Evolutionary conservation across 768 basidiomycete species (phyloP), one percentile per base, ranked within the genome.

Genomic region (Mycena crocata): DNA sequence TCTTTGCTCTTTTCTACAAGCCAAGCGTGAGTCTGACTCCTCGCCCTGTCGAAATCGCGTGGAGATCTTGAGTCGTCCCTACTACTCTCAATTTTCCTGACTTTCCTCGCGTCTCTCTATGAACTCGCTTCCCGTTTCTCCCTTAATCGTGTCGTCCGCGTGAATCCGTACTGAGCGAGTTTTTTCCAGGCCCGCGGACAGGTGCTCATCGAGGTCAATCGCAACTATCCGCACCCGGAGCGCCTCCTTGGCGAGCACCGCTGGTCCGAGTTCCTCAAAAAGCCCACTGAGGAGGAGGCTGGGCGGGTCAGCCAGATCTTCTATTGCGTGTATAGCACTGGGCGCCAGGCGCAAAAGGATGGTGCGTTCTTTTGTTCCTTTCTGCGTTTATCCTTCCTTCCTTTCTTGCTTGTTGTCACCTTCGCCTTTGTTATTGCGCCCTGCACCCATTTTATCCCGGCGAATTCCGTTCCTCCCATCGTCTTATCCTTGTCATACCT

Each of bases 161-260:
- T 56, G 42, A 31, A 32, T n/a, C 5, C 30, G 26, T 23, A 23
- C 28, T 55, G 17, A 54, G 12, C 31, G 7, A 52, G 13, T 28
- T n/a, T 39, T 50, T 39, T 50, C n/a, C 67, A 84, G 83, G 79
- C 83, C 26, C 78, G 80, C 30, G 82, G 82, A 6, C 85, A 84
- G 78, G 81, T 87, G n/a, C 71, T 87, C 12, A 72, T 86, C 26
- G 85, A 87, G 64, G 74, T 88, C 62, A 78, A 81, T 35, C 81
- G 81, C 61, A 69, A 71, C 5, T 83, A 77, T 54, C 70, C 69
- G 21, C 71, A 79, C 46, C 76, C 79, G 21, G 74, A 79, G 26
- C 71, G 72, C 17, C 68, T 88, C 17, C 75, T 88, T 2, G 87
- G 86, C 58, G 85, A 86, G 68, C 87, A 88, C 66, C 77, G 78